Evolutionary conservation across 2,329 filamentous ascomycete species (phyloP).

Genomic region (Fusarium sterilihyphosum): DNA sequence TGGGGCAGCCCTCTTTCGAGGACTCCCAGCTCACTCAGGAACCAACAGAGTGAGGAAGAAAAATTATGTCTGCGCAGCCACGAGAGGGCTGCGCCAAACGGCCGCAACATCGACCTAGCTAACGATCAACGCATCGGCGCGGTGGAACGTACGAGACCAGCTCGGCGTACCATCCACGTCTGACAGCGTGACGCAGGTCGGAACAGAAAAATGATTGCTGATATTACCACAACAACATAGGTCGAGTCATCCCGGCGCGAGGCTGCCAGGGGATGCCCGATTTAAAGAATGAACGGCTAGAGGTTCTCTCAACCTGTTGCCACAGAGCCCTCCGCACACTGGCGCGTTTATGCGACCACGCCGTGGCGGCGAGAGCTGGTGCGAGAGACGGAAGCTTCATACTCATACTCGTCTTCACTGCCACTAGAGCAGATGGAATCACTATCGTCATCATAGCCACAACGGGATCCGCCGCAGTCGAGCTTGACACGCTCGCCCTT

Average conservation of each 20-base stretch:
- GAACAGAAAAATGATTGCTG: conserved; percentile 42
- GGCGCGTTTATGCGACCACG: conserved; percentile 57
- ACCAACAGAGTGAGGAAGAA: conserved; percentile 44
- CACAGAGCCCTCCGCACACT: conserved; percentile 36
- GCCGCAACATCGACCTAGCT: conserved; percentile 66
- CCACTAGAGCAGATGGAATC: conserved; percentile 74
- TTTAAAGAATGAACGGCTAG: conserved; percentile 50
- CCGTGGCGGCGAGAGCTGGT: conserved; percentile 70
- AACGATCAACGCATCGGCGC: conserved; percentile 43
- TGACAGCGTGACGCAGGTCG: conserved; percentile 44
- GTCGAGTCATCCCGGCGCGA: conserved; percentile 45
- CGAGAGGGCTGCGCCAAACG: conserved; percentile 50
- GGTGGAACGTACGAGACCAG: conserved; percentile 54
- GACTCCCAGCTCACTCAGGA: conserved; percentile 43
- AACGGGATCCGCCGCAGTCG: conserved; percentile 90
- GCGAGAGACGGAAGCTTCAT: conserved; percentile 57
- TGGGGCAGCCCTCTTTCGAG: conserved; percentile 17
- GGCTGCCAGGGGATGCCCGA: conserved; percentile 40
- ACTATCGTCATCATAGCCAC: conserved; percentile 80
- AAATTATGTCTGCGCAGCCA: conserved; percentile 43
- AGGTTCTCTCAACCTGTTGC: conserved; percentile 44
- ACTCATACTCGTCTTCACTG: conserved; percentile 64
- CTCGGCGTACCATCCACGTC: conserved; percentile 52
- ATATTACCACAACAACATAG: conserved; percentile 46
- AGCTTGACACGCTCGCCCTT: conserved; percentile 93